phyloP scores from a whole-genome alignment of 495 filamentous ascomycete genomes.

The Copromyces sp. region DNA sequence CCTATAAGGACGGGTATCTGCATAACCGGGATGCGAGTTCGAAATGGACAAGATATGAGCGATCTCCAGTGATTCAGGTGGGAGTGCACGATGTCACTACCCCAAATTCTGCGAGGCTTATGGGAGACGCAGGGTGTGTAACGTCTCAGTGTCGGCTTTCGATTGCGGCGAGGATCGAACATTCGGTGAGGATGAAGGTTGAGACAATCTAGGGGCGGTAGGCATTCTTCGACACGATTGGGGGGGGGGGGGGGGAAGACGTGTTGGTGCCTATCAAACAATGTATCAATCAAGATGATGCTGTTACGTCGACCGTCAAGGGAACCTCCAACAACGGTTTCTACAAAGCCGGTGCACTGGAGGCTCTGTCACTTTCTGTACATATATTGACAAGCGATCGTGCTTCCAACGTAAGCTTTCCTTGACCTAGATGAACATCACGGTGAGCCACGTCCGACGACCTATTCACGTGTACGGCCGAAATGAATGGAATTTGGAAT shows the following conservation, averaged over 20 bases:
- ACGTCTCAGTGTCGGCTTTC: neutral
- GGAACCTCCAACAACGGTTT: neutral
- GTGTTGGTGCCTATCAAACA: neutral
- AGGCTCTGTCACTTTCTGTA: neutral
- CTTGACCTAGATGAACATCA: neutral
- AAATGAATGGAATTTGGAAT: neutral
- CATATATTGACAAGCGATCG: neutral
- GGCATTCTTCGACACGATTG: neutral
- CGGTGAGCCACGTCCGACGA: neutral
- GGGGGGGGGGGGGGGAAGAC: neutral
- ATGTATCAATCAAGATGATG: neutral
- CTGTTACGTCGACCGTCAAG: neutral
- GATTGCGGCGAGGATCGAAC: neutral
- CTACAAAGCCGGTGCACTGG: neutral
- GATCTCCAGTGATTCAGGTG: neutral
- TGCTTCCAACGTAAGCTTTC: neutral
- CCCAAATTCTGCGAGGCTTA: neutral
- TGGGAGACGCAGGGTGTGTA: neutral
- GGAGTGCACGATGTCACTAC: neutral
- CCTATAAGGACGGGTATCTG: neutral
- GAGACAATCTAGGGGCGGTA: neutral
- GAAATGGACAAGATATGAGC: neutral
- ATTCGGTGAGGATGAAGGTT: neutral
- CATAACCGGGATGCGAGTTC: neutral
- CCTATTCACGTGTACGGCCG: neutral